These are phyloP conservation scores for Stachybotrys chartarum DNA, from an alignment of 2,329 filamentous ascomycete species.

Conservation along the genomic window DNA sequence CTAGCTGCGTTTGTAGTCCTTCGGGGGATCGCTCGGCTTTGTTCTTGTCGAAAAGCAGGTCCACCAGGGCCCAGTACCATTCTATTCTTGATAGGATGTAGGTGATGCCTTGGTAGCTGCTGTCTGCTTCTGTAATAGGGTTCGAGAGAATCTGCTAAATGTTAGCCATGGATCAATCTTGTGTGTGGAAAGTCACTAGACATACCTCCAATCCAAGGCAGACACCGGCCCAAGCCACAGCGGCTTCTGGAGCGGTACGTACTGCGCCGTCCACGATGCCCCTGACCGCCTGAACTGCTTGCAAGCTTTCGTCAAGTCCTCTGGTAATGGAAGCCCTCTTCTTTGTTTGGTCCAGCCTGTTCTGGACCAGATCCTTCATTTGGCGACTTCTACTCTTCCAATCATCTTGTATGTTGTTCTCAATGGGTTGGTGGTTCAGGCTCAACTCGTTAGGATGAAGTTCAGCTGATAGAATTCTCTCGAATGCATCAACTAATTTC, in stretches of 20 bases:
- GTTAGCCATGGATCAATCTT: not conserved
- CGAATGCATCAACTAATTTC: conserved; percentile 10
- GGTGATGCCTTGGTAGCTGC: conserved; percentile 24
- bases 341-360: conserved; percentile 3
- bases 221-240: conserved; percentile 27
- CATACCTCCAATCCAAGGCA: conserved; percentile 25
- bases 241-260: conserved; percentile 22
- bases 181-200: not conserved
- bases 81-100: conserved; percentile 26
- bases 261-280: conserved; percentile 11
- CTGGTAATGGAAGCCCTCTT: not conserved
- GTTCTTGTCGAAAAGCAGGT: conserved; percentile 16
- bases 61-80: conserved; percentile 25
- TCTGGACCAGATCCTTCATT: conserved; percentile 4
- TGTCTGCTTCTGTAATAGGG: conserved; percentile 13
- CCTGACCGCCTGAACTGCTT: not conserved
- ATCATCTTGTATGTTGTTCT: conserved; percentile 1
- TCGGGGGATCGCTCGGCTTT: conserved; percentile 1
- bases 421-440: not conserved
- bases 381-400: not conserved
- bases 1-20: conserved; percentile 10
- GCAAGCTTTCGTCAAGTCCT: not conserved
- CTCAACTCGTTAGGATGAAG: conserved; percentile 1
- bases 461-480: conserved; percentile 9
- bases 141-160: conserved; percentile 18